Conservation (phyloP, 768 basidiomycete species). For the Psilocybe sp. region DNA sequence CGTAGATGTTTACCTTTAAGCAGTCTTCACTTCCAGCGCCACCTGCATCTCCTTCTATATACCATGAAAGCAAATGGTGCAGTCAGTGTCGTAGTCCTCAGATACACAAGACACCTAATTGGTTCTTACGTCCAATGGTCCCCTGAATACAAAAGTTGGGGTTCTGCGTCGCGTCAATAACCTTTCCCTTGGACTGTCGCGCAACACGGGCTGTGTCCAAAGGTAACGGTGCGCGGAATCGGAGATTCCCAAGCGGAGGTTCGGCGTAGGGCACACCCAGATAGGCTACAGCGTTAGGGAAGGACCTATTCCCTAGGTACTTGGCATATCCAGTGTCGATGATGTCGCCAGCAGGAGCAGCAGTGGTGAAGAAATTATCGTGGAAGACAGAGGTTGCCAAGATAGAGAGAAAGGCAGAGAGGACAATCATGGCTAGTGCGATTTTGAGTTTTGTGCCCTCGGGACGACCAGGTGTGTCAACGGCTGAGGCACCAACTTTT, state of each 20-base stretch:
- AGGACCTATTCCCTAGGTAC: slow-evolving; percentile 52
- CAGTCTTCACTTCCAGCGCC: slow-evolving; percentile 69
- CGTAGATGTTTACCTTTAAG: slow-evolving; percentile 63
- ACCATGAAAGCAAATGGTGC: neutral
- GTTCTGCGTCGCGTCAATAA: slow-evolving; percentile 51
- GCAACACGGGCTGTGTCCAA: slow-evolving; percentile 46
- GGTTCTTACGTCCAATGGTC: slow-evolving; percentile 41
- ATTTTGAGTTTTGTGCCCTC: too few species aligned
- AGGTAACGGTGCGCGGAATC: slow-evolving; percentile 52
- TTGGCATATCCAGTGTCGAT: slow-evolving; percentile 59
- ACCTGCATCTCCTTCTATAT: slow-evolving; percentile 50
- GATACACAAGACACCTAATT: neutral
- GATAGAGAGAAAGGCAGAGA: slow-evolving; percentile 11
- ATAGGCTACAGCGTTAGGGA: slow-evolving; percentile 53
- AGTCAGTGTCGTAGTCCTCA: neutral
- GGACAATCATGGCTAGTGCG: slow-evolving; percentile 6
- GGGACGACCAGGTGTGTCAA: too few species aligned
- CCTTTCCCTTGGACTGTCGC: slow-evolving; percentile 27
- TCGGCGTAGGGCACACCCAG: slow-evolving; percentile 61
- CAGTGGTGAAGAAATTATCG: slow-evolving; percentile 9
- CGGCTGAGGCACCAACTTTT: too few species aligned
- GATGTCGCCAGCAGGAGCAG: slow-evolving; percentile 19
- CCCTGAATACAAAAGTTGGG: slow-evolving; percentile 63
- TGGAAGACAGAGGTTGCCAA: slow-evolving; percentile 14
- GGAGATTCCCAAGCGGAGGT: slow-evolving; percentile 48